A percentile compares a stretch with the other conserved stretches of the same genome.
phyloP scores from a whole-genome alignment of 1,139 yeast genomes.

The Trichomonascaceae sp. region DNA sequence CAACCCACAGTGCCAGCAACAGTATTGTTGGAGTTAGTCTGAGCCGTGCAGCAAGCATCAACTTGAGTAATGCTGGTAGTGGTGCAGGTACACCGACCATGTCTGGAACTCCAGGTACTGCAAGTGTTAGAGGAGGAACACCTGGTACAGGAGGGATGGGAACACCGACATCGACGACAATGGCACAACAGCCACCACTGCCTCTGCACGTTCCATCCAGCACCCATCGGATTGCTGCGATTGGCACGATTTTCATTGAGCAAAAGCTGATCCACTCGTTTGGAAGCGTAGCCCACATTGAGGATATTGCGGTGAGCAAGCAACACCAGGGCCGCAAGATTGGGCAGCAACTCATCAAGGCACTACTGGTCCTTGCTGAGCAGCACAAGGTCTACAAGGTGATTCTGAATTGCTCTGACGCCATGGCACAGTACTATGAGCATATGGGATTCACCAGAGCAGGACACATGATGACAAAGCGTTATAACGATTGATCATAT shows the following conservation, averaged over 20 bases:
- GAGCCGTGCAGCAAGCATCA: too few relatives aligned
- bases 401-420: constrained; percentile 59
- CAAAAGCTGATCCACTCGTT: constrained; percentile 46
- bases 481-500: background rate
- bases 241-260: constrained; percentile 35
- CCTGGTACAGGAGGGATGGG: too few relatives aligned
- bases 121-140: too few relatives aligned
- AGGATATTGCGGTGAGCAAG: constrained; percentile 69
- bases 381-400: constrained; percentile 54
- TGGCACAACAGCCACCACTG: too few relatives aligned
- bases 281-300: constrained; percentile 86
- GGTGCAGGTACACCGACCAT: too few relatives aligned
- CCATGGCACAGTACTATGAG: constrained; percentile 58
- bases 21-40: too few relatives aligned
- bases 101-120: too few relatives aligned
- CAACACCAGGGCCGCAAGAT: constrained; percentile 69
- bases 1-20: too few relatives aligned
- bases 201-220: too few relatives aligned
- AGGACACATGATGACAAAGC: constrained; percentile 13
- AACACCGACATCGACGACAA: too few relatives aligned
- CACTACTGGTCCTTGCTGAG: constrained; percentile 41
- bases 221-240: constrained; percentile 22
- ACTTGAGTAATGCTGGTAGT: too few relatives aligned
- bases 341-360: constrained; percentile 44
- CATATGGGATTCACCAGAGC: constrained; percentile 48